Evolutionary conservation across 139 green algal genomes (phyloP).

Genomic region (Chlamydomonas eustigma): DNA sequence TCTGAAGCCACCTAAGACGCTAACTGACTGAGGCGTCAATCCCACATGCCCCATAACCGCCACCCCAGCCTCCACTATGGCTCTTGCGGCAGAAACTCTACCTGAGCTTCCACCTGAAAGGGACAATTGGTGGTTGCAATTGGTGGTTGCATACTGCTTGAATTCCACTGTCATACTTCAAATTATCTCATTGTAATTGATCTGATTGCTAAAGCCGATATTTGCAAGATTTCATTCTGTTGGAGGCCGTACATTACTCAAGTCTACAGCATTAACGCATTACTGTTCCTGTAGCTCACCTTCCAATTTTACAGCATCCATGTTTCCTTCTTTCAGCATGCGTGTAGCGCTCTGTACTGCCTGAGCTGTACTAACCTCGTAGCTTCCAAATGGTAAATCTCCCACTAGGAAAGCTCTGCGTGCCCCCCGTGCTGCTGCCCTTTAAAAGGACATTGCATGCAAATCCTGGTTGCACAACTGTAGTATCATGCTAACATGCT

Average conservation of each 20-base stretch:
- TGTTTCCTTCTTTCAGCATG: constrained; percentile 93
- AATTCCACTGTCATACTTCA: too few relatives aligned
- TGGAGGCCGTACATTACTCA: too few relatives aligned
- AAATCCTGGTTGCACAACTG: neutral
- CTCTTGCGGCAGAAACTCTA: constrained; percentile 63
- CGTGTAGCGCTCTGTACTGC: constrained; percentile 73
- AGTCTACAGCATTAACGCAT: too few relatives aligned
- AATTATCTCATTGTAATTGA: too few relatives aligned
- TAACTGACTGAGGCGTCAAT: constrained; percentile 88
- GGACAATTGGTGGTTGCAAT: too few relatives aligned
- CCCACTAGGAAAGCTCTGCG: constrained; percentile 64
- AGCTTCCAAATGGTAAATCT: constrained; percentile 81
- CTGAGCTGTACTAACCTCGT: constrained; percentile 67
- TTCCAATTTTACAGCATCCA: constrained; percentile 98
- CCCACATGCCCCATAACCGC: constrained; percentile 98
- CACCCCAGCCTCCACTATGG: constrained; percentile 86
- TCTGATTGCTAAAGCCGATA: too few relatives aligned
- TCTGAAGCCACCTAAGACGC: constrained; percentile 81
- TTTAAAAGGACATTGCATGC: constrained; percentile 6
- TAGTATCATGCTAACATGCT: too few relatives aligned
- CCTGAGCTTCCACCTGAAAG: constrained; percentile 15
- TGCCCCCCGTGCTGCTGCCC: constrained; percentile 77
- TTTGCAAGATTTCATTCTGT: too few relatives aligned
- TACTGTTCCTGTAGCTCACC: too few relatives aligned
- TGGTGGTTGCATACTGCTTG: too few relatives aligned